Conservation (phyloP, 2,329 filamentous ascomycete species). For the Chaetomiaceae sp. region DNA sequence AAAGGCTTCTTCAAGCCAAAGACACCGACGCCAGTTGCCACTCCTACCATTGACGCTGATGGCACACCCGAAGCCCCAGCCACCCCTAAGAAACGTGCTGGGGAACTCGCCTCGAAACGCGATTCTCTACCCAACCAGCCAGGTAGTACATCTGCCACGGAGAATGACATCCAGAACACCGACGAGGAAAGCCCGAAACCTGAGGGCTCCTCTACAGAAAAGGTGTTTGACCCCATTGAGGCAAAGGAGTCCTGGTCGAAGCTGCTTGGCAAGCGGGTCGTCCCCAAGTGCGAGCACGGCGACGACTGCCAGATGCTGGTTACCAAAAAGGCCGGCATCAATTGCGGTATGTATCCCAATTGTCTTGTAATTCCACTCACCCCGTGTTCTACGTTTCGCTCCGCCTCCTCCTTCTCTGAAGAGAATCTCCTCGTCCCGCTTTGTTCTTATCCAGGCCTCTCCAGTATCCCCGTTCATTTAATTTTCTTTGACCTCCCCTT, state of each 20-base stretch:
- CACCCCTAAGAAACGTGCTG: neutral
- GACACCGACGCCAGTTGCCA: slow-evolving; percentile 21
- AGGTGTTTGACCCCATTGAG: slow-evolving; percentile 62
- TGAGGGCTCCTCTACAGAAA: slow-evolving; percentile 6
- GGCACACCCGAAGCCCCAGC: neutral
- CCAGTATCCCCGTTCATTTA: neutral
- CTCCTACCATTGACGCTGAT: neutral
- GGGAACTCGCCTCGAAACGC: neutral
- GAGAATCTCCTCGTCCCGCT: neutral
- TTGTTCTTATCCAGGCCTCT: neutral
- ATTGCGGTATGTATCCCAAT: slow-evolving; percentile 54
- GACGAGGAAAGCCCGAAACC: neutral
- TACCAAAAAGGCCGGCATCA: slow-evolving; percentile 86
- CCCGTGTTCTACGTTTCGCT: neutral
- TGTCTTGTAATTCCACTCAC: neutral
- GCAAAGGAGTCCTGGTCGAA: slow-evolving; percentile 82
- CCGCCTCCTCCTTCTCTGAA: neutral
- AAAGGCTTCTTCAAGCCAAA: slow-evolving; percentile 77
- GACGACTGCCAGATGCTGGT: slow-evolving; percentile 80
- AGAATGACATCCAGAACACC: neutral
- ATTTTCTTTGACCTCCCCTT: too few relatives aligned
- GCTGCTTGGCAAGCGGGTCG: slow-evolving; percentile 68
- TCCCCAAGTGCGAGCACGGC: slow-evolving; percentile 79
- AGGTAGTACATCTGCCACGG: neutral
- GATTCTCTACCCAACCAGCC: neutral